phyloP scores from a whole-genome alignment of 2,329 filamentous ascomycete genomes.

The Magnaporthales sp. region DNA sequence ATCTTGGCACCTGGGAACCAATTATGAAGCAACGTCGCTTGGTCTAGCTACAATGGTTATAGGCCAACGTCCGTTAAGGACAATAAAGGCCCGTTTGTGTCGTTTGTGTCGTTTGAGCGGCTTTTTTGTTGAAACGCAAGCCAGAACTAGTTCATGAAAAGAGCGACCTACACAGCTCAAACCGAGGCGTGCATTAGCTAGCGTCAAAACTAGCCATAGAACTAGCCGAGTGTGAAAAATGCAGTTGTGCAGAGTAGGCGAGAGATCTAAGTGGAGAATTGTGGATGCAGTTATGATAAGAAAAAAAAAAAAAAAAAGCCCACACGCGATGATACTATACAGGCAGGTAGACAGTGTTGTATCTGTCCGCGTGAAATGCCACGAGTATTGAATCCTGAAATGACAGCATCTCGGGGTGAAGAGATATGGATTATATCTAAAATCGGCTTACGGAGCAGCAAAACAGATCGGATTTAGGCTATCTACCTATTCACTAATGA shows the following conservation, averaged over 20 bases:
- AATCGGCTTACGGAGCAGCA: background rate
- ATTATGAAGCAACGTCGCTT: background rate
- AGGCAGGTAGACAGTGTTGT: too few species aligned
- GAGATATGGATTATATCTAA: background rate
- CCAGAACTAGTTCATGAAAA: too few species aligned
- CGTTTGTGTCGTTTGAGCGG: background rate
- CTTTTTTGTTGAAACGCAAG: background rate
- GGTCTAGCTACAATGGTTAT: background rate
- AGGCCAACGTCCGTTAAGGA: background rate
- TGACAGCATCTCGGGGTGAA: background rate
- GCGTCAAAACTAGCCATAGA: too few species aligned
- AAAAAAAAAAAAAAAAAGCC: too few species aligned
- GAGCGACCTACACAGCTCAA: too few species aligned
- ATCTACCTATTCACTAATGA: background rate
- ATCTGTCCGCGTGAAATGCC: background rate
- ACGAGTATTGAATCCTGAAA: background rate
- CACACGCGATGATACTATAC: background rate
- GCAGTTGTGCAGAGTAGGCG: background rate
- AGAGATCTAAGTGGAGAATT: background rate
- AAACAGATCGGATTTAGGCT: background rate
- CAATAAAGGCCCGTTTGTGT: background rate
- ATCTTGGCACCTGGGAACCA: background rate
- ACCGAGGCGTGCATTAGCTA: too few species aligned
- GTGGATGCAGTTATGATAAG: background rate
- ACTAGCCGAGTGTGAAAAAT: background rate